These are phyloP conservation scores for Cordyceps tenuipes DNA, from an alignment of 2,329 filamentous ascomycete genomes.

Conservation along the genomic window DNA sequence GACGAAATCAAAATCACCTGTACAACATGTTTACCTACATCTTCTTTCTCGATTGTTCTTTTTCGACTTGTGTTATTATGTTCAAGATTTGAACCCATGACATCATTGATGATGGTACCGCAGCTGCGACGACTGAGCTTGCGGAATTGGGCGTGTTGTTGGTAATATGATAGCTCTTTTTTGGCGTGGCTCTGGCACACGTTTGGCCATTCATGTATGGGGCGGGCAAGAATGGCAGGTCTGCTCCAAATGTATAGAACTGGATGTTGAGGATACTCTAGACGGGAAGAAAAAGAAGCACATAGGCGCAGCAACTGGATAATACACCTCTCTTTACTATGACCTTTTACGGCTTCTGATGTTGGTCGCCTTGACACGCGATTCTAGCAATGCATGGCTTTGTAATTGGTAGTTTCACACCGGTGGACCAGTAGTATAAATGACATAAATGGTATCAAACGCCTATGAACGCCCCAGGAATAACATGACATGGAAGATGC, in stretches of 20 bases:
- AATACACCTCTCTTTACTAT: slow-evolving; percentile 8
- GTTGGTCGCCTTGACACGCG: no score
- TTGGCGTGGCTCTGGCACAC: not conserved
- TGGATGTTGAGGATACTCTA: not conserved
- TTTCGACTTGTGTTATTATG: slow-evolving; percentile 9
- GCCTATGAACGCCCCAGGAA: slow-evolving; percentile 2
- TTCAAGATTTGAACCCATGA: not conserved
- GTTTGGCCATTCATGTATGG: not conserved
- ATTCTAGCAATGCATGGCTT: no score
- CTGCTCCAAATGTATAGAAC: slow-evolving; percentile 4
- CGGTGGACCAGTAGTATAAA: not conserved
- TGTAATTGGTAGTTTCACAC: not conserved
- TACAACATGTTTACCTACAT: not conserved
- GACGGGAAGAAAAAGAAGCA: not conserved
- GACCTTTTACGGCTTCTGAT: no score
- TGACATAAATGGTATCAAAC: not conserved
- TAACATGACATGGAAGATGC: not conserved
- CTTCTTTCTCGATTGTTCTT: not conserved
- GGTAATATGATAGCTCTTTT: not conserved
- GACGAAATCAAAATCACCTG: not conserved
- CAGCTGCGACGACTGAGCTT: not conserved
- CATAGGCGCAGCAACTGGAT: slow-evolving; percentile 5
- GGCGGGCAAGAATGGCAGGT: not conserved
- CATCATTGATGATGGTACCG: not conserved
- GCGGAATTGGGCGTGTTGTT: not conserved